A percentile compares a stretch with the other conserved stretches of the same genome.
These are phyloP conservation scores for Colletotrichum sp. DNA, from an alignment of 2,329 filamentous ascomycete genomes.

Conservation along the genomic window DNA sequence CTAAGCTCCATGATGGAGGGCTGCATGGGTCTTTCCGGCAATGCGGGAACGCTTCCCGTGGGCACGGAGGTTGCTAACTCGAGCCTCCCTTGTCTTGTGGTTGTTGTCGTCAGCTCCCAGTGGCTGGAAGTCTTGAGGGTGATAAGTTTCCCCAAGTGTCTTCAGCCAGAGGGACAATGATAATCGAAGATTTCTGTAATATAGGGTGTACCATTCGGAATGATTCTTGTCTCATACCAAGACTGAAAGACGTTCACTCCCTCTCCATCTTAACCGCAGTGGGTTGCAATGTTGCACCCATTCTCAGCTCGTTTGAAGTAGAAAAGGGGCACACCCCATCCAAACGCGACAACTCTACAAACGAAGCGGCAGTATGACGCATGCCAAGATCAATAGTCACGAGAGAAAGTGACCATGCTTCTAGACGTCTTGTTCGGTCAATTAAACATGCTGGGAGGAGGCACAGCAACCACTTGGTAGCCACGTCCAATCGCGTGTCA, in stretches of 20 bases:
- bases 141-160: no score
- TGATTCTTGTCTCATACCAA: neutral
- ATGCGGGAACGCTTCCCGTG: neutral
- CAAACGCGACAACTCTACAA: neutral
- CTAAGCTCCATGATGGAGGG: neutral
- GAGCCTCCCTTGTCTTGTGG: neutral
- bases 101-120: no score
- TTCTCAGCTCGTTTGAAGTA: neutral
- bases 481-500: neutral
- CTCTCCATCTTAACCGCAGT: no score
- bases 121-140: no score
- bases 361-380: neutral
- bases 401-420: neutral
- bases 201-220: no score
- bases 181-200: no score
- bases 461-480: neutral
- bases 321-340: neutral
- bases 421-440: neutral
- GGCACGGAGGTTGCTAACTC: neutral
- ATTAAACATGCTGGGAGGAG: neutral
- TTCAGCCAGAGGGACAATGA: no score
- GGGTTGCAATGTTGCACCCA: neutral
- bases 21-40: neutral
- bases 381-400: neutral
- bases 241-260: no score